phyloP scores from a whole-genome alignment of 2,329 filamentous ascomycete genomes.

The Fusarium pseudograminearum region DNA sequence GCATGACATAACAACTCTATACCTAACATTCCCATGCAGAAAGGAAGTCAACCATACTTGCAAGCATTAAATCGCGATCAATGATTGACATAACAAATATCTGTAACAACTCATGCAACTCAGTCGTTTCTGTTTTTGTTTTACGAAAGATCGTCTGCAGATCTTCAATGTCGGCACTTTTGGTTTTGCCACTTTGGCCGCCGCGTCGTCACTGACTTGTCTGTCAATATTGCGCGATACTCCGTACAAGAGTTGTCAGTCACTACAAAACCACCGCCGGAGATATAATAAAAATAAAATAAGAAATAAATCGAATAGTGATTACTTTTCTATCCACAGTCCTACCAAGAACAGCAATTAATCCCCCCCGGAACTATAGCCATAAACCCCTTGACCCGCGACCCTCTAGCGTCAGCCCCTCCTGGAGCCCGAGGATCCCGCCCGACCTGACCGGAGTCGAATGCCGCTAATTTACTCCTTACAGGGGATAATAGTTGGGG shows the following conservation, averaged over 20 bases:
- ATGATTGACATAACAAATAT: not conserved
- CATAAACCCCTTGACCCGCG: not conserved
- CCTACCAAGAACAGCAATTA: not conserved
- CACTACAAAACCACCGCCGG: too few relatives aligned
- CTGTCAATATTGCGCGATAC: not conserved
- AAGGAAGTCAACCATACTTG: not conserved
- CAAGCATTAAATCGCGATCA: not conserved
- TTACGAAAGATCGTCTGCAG: not conserved
- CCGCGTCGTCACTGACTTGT: not conserved
- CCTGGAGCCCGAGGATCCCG: conserved; percentile 17
- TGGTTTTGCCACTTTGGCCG: not conserved
- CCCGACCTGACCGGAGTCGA: not conserved
- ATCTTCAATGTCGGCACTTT: conserved; percentile 1
- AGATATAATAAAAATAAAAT: not conserved
- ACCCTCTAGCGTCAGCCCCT: not conserved
- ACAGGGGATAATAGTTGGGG: conserved; percentile 16
- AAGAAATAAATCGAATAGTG: too few relatives aligned
- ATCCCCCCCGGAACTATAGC: not conserved
- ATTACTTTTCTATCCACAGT: not conserved
- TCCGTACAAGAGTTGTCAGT: not conserved
- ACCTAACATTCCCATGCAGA: not conserved
- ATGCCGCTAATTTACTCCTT: conserved; percentile 18
- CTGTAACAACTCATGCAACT: not conserved
- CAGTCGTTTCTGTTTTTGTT: not conserved
- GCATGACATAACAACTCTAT: not conserved